Percentiles rank a stretch among this genome's conserved stretches.
Evolutionary conservation across 805 yeast genomes (phyloP).

Genomic region (Candida rishiriensis): DNA sequence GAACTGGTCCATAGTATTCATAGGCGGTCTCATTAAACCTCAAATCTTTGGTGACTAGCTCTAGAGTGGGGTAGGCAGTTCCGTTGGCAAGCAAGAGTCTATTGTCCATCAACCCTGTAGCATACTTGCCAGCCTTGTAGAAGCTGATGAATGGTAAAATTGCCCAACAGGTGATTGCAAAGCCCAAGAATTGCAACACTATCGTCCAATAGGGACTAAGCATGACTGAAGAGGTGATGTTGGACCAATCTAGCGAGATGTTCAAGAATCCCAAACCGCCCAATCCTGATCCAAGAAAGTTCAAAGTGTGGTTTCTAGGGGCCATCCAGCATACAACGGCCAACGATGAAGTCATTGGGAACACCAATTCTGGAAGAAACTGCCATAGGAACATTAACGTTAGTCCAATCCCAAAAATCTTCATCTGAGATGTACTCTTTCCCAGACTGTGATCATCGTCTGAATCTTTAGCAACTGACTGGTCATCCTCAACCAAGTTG

Average conservation of each 20-base stretch:
- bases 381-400: constrained; percentile 40
- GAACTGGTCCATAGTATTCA: constrained; percentile 39
- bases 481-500: background rate
- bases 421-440: constrained; percentile 24
- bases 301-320: constrained; percentile 35
- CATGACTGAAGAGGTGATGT: constrained; percentile 47
- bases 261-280: constrained; percentile 50
- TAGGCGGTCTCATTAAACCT: constrained; percentile 43
- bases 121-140: constrained; percentile 27
- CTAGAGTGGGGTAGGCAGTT: constrained; percentile 36
- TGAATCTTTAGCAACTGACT: constrained; percentile 18
- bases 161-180: constrained; percentile 44
- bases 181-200: constrained; percentile 43
- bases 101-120: constrained; percentile 45
- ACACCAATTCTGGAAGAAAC: constrained; percentile 43
- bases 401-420: constrained; percentile 34
- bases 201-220: constrained; percentile 49
- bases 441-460: background rate
- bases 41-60: constrained; percentile 37
- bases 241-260: constrained; percentile 49
- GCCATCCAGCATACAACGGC: constrained; percentile 48
- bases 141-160: constrained; percentile 45
- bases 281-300: constrained; percentile 48
- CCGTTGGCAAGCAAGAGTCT: constrained; percentile 36
- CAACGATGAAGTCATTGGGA: constrained; percentile 45